Evolutionary conservation across 2,329 filamentous ascomycete genomes (phyloP).

Genomic region (Thermothelomyces thermophilus): DNA sequence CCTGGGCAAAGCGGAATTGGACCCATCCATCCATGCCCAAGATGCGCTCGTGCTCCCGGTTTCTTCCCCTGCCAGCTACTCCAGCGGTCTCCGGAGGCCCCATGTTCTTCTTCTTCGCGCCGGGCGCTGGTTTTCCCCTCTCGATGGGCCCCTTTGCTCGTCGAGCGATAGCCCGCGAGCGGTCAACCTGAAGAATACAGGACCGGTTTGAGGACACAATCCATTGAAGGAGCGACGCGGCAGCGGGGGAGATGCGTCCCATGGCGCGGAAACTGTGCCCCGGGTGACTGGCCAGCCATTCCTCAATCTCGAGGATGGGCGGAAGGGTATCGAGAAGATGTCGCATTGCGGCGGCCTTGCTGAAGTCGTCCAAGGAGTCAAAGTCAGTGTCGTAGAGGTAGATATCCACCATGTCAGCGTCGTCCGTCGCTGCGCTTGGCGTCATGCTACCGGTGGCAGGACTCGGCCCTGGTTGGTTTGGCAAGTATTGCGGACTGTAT

Average conservation of each 20-base stretch:
- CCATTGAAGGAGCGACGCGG: constrained; percentile 69
- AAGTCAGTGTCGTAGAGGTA: constrained; percentile 50
- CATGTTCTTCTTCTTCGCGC: neutral
- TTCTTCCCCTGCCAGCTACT: constrained; percentile 23
- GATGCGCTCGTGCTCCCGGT: constrained; percentile 45
- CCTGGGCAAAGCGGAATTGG: constrained; percentile 84
- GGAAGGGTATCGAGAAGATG: constrained; percentile 55
- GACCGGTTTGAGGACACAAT: constrained; percentile 85
- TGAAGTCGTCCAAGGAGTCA: constrained; percentile 40
- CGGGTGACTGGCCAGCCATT: constrained; percentile 37
- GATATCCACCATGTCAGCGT: constrained; percentile 17
- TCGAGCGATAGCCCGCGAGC: neutral
- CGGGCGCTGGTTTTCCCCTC: neutral
- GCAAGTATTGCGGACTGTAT: neutral
- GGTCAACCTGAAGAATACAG: constrained; percentile 70
- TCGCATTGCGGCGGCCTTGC: constrained; percentile 46
- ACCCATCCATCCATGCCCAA: constrained; percentile 60
- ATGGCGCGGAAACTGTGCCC: constrained; percentile 36
- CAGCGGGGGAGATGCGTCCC: constrained; percentile 56
- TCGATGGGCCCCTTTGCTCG: neutral
- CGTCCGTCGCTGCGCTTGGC: neutral
- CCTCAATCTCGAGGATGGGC: constrained; percentile 50
- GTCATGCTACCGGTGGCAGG: too few species aligned
- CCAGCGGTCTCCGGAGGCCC: neutral
- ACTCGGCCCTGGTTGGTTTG: neutral